These are phyloP conservation scores for Ustilago xerochloae DNA, from an alignment of 1,284 basidiomycete species.

Conservation along the genomic window DNA sequence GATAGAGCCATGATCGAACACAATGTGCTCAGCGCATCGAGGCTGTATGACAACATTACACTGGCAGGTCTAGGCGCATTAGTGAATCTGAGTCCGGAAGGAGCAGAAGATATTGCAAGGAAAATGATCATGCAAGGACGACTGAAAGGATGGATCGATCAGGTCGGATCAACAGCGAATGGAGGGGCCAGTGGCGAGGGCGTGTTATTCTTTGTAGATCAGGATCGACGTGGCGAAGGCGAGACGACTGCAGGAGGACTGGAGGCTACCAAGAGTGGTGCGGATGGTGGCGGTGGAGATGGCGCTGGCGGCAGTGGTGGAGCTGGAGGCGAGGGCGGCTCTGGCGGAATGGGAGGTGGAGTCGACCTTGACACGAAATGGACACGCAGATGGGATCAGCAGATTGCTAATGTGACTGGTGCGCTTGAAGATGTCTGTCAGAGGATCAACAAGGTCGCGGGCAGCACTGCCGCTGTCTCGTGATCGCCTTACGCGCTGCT, in stretches of 20 bases:
- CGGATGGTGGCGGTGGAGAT: constrained; percentile 6
- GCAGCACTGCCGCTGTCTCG: not conserved
- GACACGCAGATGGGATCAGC: constrained; percentile 50
- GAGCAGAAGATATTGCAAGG: constrained; percentile 91
- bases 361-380: constrained; percentile 39
- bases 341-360: constrained; percentile 8
- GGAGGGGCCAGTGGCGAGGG: constrained; percentile 69
- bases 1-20: constrained; percentile 98
- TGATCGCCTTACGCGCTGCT: too few relatives aligned
- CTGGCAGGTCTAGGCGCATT: constrained; percentile 53
- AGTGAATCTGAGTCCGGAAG: constrained; percentile 70
- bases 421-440: constrained; percentile 51
- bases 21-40: constrained; percentile 92
- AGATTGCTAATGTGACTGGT: constrained; percentile 47
- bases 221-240: constrained; percentile 32
- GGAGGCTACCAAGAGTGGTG: constrained; percentile 27
- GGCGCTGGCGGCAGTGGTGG: constrained; percentile 6
- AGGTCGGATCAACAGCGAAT: constrained; percentile 72
- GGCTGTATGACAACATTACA: constrained; percentile 69
- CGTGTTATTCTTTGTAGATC: constrained; percentile 87
- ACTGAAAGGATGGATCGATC: constrained; percentile 88
- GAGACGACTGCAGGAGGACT: constrained; percentile 47
- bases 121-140: constrained; percentile 97
- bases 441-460: constrained; percentile 36
- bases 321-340: constrained; percentile 11